Percentiles rank a stretch among this genome's conserved stretches.
Conservation (phyloP, 768 basidiomycete genomes). For the Leccinum fibrillosum region DNA sequence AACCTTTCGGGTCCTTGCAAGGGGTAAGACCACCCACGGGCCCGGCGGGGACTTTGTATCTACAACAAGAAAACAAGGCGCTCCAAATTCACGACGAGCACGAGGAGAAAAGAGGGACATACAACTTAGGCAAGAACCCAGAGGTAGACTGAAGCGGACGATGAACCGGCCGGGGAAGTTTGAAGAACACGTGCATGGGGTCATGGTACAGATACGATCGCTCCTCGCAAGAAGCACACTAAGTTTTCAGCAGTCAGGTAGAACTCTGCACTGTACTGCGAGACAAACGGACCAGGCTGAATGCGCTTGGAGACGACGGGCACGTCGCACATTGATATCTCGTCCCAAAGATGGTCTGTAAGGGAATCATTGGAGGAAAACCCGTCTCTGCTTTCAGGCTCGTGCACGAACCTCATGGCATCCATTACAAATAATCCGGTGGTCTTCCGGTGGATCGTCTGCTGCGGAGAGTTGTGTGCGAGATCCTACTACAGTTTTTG, state of each 20-base stretch:
- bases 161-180: slow-evolving; percentile 76
- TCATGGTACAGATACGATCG: slow-evolving; percentile 79
- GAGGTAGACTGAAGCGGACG: slow-evolving; percentile 48
- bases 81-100: slow-evolving; percentile 4
- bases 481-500: slow-evolving; percentile 64
- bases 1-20: slow-evolving; percentile 56
- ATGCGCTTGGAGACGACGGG: slow-evolving; percentile 66
- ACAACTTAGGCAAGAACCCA: slow-evolving; percentile 73
- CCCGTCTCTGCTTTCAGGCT: not conserved
- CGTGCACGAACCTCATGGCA: slow-evolving; percentile 52
- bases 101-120: slow-evolving; percentile 19
- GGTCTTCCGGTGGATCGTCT: slow-evolving; percentile 41
- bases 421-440: slow-evolving; percentile 57
- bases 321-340: slow-evolving; percentile 92
- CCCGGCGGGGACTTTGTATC: slow-evolving; percentile 65
- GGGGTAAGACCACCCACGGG: slow-evolving; percentile 39
- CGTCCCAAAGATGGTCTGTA: slow-evolving; percentile 68
- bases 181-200: slow-evolving; percentile 85
- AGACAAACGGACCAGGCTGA: slow-evolving; percentile 58
- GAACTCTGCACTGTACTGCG: too few relatives aligned
- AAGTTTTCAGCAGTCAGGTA: not conserved
- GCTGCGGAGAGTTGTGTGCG: slow-evolving; percentile 33
- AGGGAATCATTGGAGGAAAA: not conserved
- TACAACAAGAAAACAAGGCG: slow-evolving; percentile 23
- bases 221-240: slow-evolving; percentile 83